Evolutionary conservation across 345 rosid species (phyloP).

Genomic region (Eucalyptus shirleyi): DNA sequence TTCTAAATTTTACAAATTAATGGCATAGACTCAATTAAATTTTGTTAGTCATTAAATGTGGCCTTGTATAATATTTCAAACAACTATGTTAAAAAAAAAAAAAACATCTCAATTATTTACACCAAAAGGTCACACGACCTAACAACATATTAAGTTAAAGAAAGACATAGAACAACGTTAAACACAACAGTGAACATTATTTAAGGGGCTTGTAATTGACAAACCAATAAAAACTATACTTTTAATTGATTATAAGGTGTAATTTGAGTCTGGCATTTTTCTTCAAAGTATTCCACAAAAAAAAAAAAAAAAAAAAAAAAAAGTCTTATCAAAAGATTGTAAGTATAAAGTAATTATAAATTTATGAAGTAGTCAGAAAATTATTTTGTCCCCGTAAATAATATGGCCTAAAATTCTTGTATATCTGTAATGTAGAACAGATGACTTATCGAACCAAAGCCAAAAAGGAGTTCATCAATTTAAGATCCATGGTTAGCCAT

Average conservation of each 20-base stretch:
- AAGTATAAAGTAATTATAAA: not conserved
- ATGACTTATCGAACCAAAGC: not conserved
- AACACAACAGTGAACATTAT: too few species aligned
- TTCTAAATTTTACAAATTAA: too few species aligned
- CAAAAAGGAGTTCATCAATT: not conserved
- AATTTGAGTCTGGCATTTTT: not conserved
- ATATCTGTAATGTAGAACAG: not conserved
- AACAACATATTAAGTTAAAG: too few species aligned
- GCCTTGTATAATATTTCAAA: too few species aligned
- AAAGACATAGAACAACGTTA: too few species aligned
- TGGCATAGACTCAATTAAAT: too few species aligned
- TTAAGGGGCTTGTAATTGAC: too few species aligned
- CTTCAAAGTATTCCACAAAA: not conserved
- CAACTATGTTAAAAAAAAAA: accelerated
- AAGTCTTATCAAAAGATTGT: not conserved
- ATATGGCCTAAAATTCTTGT: not conserved
- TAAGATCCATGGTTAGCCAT: not conserved
- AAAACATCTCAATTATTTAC: too few species aligned
- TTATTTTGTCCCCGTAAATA: not conserved
- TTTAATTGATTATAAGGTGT: not conserved
- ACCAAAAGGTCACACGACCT: too few species aligned
- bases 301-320: too few species aligned
- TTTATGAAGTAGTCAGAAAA: not conserved
- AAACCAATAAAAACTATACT: not conserved
- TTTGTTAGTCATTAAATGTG: too few species aligned